These are phyloP conservation scores for Podila epigama DNA, from an alignment of 192 early-diverging fungal genomes.

Conservation along the genomic window DNA sequence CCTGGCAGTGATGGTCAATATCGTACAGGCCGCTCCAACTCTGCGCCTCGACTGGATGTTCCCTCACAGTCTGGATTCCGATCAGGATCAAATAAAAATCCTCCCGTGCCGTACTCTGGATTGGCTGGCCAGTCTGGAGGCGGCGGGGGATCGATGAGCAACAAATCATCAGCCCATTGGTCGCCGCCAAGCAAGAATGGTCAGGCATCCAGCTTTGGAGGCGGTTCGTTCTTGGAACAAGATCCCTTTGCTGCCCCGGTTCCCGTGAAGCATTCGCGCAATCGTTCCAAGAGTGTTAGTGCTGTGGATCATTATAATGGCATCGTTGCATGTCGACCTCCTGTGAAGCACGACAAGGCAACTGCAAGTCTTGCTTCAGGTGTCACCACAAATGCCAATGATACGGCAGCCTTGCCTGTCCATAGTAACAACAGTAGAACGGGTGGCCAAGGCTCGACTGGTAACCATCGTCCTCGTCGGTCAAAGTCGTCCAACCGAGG, in stretches of 20 bases:
- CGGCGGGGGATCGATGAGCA: neutral
- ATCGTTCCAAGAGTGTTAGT: neutral
- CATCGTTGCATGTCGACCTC: neutral
- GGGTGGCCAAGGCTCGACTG: too few species aligned
- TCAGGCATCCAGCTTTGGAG: neutral
- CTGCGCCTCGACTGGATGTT: neutral
- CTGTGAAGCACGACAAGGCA: neutral
- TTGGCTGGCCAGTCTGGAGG: neutral
- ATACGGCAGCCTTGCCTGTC: too few species aligned
- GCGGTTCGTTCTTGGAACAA: neutral
- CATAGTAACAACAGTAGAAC: too few species aligned
- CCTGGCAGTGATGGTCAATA: neutral
- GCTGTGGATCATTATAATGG: neutral
- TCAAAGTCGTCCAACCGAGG: conserved; percentile 2
- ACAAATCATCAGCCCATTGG: neutral
- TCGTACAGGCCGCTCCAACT: neutral
- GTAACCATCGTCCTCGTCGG: neutral
- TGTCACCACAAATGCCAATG: neutral
- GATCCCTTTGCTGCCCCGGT: neutral
- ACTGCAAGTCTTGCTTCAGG: neutral
- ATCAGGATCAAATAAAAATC: neutral
- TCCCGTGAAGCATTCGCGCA: neutral
- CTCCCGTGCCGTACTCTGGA: neutral
- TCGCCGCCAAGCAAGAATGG: neutral
- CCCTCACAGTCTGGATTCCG: neutral